Conservation (phyloP, 2,329 filamentous ascomycete species). For the Cladosporium sp. region DNA sequence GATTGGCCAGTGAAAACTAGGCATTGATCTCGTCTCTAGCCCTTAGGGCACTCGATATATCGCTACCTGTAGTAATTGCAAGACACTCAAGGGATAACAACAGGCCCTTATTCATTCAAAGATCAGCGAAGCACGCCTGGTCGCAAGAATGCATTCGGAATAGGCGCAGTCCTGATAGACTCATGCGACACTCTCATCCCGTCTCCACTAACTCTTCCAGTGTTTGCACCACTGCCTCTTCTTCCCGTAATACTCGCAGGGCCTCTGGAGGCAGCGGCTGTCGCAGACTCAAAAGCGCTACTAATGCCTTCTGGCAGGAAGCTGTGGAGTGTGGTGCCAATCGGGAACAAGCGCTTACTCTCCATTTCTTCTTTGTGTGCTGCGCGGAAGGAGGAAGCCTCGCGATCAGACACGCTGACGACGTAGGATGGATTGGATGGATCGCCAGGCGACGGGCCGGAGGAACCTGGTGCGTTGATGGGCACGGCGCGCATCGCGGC, state of each 20-base stretch:
- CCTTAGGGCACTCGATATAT: no score
- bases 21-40: no score
- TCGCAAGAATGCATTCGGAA: background rate
- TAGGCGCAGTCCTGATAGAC: background rate
- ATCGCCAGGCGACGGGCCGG: conserved; percentile 55
- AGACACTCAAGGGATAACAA: no score
- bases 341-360: conserved; percentile 6
- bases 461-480: conserved; percentile 72
- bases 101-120: no score
- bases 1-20: no score
- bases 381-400: background rate
- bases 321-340: background rate
- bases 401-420: conserved; percentile 57
- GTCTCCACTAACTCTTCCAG: background rate
- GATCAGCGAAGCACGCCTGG: background rate
- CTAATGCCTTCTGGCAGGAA: conserved; percentile 5
- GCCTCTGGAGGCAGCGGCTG: background rate
- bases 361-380: conserved; percentile 2
- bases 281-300: background rate
- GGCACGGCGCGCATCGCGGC: conserved; percentile 78
- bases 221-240: background rate
- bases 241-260: background rate
- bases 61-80: no score
- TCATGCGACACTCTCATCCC: conserved; percentile 3
- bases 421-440: conserved; percentile 70